phyloP scores from a whole-genome alignment of 352 stramenopile genomes.

The Paralagenidium karlingii region DNA sequence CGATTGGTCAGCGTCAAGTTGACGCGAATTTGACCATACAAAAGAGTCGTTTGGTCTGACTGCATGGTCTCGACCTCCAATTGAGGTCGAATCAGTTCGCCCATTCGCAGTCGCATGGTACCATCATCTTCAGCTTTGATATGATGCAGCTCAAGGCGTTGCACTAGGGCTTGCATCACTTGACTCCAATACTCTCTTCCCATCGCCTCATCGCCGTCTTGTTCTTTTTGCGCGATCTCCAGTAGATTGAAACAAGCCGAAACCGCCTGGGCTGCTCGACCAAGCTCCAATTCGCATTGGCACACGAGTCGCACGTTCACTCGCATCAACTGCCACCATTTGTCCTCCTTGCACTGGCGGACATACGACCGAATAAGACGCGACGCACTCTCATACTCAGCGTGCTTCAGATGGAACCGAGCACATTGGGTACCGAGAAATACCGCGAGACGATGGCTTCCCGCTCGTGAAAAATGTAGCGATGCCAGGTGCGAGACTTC shows the following conservation, averaged over 20 bases:
- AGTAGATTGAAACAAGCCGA: conserved; percentile 53
- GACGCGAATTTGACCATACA: conserved; percentile 45
- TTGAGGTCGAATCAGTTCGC: conserved; percentile 30
- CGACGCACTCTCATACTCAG: conserved; percentile 50
- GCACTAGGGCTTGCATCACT: conserved; percentile 30
- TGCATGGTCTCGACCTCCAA: conserved; percentile 46
- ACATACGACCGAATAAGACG: conserved; percentile 50
- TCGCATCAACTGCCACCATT: conserved; percentile 52
- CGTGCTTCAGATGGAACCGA: conserved; percentile 33
- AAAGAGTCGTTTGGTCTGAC: conserved; percentile 16
- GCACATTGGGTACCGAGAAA: conserved; percentile 64
- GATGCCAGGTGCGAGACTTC: conserved; percentile 67
- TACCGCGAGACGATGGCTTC: conserved; percentile 59
- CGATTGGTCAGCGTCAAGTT: conserved; percentile 37
- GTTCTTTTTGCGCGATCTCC: conserved; percentile 27
- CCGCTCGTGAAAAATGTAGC: conserved; percentile 57
- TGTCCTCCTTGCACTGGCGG: conserved; percentile 62
- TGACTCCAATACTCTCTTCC: conserved; percentile 30
- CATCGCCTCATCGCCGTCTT: conserved; percentile 26
- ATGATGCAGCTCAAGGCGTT: conserved; percentile 12
- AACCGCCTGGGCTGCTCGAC: conserved; percentile 34
- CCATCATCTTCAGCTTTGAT: conserved; percentile 1
- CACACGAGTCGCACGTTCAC: conserved; percentile 43
- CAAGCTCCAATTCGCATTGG: conserved; percentile 33
- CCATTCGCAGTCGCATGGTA: conserved; percentile 25